These are phyloP conservation scores for Aspergillus pseudonomiae DNA, from an alignment of 2,329 filamentous ascomycete species.

Conservation along the genomic window DNA sequence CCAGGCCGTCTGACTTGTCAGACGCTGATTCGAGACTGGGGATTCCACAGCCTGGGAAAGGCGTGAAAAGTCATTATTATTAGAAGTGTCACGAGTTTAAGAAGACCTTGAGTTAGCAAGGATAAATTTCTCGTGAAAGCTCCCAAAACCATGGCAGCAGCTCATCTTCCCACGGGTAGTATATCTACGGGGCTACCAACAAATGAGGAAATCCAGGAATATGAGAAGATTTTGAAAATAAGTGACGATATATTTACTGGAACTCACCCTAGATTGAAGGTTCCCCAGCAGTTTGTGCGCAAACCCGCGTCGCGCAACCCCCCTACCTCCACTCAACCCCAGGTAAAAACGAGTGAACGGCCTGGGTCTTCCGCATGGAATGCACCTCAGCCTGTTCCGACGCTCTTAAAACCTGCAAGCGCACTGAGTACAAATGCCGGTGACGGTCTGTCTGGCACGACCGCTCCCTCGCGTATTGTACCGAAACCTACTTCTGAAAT, in stretches of 20 bases:
- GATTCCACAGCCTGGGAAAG: conserved; percentile 3
- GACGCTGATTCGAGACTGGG: conserved; percentile 2
- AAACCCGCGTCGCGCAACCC: conserved; percentile 40
- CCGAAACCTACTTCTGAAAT: conserved; percentile 66
- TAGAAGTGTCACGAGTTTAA: not conserved
- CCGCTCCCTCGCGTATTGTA: conserved; percentile 40
- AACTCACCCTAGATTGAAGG: conserved; percentile 61
- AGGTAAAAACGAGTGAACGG: conserved; percentile 30
- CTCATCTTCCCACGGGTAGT: conserved; percentile 37
- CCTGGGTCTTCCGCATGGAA: conserved; percentile 19
- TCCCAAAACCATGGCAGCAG: conserved; percentile 31
- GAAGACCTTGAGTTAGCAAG: not conserved
- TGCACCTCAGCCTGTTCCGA: conserved; percentile 19
- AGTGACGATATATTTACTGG: conserved; percentile 80
- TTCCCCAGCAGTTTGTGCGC: conserved; percentile 57
- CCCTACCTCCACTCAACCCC: conserved; percentile 30
- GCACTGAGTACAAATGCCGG: conserved; percentile 21
- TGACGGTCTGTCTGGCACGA: conserved; percentile 25
- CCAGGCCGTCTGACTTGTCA: conserved; percentile 1
- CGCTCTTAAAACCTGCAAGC: conserved; percentile 24
- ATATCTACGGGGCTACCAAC: conserved; percentile 37
- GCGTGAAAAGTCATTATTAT: conserved; percentile 9
- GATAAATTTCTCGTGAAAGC: conserved; percentile 1
- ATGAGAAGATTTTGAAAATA: conserved; percentile 78
- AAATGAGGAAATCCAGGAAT: conserved; percentile 66